Percentiles rank a stretch among this genome's conserved stretches.
Evolutionary conservation across 257 asterid species (phyloP).

Genomic region (Ophiorrhiza pumila): DNA sequence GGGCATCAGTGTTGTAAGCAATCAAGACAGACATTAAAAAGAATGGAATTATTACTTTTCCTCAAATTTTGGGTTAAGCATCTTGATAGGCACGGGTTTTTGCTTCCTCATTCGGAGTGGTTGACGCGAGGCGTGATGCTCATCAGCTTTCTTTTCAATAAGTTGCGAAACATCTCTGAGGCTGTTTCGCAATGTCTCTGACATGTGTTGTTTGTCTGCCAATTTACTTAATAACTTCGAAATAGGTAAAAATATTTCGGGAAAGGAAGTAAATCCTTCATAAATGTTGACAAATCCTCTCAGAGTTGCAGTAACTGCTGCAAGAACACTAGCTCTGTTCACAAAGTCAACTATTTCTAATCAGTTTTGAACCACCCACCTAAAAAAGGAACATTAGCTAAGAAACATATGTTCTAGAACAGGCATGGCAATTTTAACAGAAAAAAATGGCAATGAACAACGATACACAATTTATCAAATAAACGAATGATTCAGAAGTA

Average conservation of each 20-base stretch:
- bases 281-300: slow-evolving; percentile 56
- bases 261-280: slow-evolving; percentile 62
- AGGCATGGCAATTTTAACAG: neutral
- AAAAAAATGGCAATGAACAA: neutral
- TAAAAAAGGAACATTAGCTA: neutral
- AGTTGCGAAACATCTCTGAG: slow-evolving; percentile 37
- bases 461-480: neutral
- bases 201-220: slow-evolving; percentile 47
- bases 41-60: slow-evolving; percentile 47
- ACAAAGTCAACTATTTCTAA: slow-evolving; percentile 2
- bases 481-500: neutral
- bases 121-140: slow-evolving; percentile 56
- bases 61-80: slow-evolving; percentile 81
- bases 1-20: neutral
- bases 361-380: slow-evolving; percentile 4
- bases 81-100: slow-evolving; percentile 49
- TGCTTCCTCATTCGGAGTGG: slow-evolving; percentile 69
- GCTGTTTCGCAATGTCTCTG: slow-evolving; percentile 52
- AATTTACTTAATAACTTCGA: slow-evolving; percentile 45
- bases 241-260: slow-evolving; percentile 77
- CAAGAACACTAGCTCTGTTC: slow-evolving; percentile 68
- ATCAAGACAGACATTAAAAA: neutral
- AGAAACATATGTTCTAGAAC: neutral
- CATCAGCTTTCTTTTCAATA: slow-evolving; percentile 52
- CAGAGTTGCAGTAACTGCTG: slow-evolving; percentile 55